Evolutionary conservation across 1,284 basidiomycete genomes (phyloP), one percentile per base, ranked within the genome.

Genomic region (Ganoderma meredithae): DNA sequence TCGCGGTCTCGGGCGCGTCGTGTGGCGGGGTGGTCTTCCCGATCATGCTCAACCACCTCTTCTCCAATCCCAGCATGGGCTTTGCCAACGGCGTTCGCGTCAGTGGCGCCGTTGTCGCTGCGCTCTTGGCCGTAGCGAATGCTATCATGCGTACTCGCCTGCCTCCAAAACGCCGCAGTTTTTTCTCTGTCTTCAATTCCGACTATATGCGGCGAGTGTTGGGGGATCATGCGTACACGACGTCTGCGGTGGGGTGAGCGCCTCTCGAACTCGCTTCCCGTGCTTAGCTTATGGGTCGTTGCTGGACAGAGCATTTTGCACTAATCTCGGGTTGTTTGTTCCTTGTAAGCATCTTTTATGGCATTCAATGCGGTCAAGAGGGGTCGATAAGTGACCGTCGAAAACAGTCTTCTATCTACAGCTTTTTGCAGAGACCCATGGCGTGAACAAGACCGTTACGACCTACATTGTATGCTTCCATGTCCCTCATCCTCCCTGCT

Each of bases 101-200:
- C 4, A 85, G 88, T 63, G 84, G 86, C 3, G 90, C 86, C 1
- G 91, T 93, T 81, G 86, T 93, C 72, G 88, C 90, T 73, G 83
- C 86, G 5, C 79, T 87, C 31, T 82, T 85, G 9, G 80, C 85
- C 17, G 81, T 88, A 47, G 63, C 82, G 33, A 93, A 93, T 75
- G 83, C 91, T 53, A 82, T 85, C 71, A 88, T 94, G 79, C 79
- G 78, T 58, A 80, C 84, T 19, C 78, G 76, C 9, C 75, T 74
- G 3, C 81, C 82, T 3, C 71, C 75, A 40, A 79, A 77, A 67
- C 74, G 66, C 19, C 70, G 67, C 5, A 55, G 52, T 27, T 40
- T 68, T 36, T 31, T 27, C 9, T 39, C 40, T 22, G 53, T 67
- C 19, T 63, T 75, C 39, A 61, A 43, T 27, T 53, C 53, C 17